A percentile compares a stretch with the other conserved stretches of the same genome.
Evolutionary conservation across 2,329 filamentous ascomycete genomes (phyloP).

Genomic region (Piedraia hortae): DNA sequence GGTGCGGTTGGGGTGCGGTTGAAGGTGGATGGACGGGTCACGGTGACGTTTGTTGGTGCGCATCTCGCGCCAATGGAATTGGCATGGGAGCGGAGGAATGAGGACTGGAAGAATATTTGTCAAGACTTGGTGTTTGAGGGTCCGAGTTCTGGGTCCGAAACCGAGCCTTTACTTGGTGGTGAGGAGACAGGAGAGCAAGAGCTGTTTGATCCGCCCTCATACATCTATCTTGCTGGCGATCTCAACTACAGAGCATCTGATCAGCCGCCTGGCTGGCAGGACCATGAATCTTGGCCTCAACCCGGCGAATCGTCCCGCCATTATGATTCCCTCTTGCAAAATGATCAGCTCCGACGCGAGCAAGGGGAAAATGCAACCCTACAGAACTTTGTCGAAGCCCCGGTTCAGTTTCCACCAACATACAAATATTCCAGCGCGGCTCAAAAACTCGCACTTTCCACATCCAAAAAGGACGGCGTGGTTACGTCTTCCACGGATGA

Average conservation of each 20-base stretch:
- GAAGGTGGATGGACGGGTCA: slow-evolving; percentile 13
- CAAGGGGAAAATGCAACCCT: slow-evolving; percentile 39
- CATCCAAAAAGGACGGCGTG: background rate
- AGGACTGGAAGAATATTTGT: slow-evolving; percentile 70
- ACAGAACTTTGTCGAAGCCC: slow-evolving; percentile 49
- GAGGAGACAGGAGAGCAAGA: slow-evolving; percentile 2
- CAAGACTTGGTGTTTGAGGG: slow-evolving; percentile 43
- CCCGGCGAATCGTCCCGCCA: slow-evolving; percentile 26
- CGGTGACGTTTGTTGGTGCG: slow-evolving; percentile 56
- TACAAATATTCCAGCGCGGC: slow-evolving; percentile 51
- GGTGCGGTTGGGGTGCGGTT: slow-evolving; percentile 62
- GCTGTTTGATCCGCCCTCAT: slow-evolving; percentile 46
- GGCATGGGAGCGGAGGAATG: slow-evolving; percentile 46
- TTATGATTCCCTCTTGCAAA: slow-evolving; percentile 36
- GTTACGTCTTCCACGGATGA: slow-evolving; percentile 2
- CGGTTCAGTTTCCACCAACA: slow-evolving; percentile 60
- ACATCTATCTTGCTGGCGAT: slow-evolving; percentile 73
- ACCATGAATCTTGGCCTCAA: slow-evolving; percentile 34
- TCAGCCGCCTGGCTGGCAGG: slow-evolving; percentile 28
- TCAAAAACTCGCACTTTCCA: slow-evolving; percentile 5
- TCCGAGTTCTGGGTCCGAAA: background rate
- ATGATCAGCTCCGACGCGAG: slow-evolving; percentile 60
- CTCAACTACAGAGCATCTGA: slow-evolving; percentile 78
- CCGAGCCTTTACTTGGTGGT: slow-evolving; percentile 11
- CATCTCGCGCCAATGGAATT: slow-evolving; percentile 77